A percentile compares a stretch with the other conserved stretches of the same genome.
These are phyloP conservation scores for Laetiporus sulphureus DNA, from an alignment of 1,284 basidiomycete genomes.

Conservation along the genomic window DNA sequence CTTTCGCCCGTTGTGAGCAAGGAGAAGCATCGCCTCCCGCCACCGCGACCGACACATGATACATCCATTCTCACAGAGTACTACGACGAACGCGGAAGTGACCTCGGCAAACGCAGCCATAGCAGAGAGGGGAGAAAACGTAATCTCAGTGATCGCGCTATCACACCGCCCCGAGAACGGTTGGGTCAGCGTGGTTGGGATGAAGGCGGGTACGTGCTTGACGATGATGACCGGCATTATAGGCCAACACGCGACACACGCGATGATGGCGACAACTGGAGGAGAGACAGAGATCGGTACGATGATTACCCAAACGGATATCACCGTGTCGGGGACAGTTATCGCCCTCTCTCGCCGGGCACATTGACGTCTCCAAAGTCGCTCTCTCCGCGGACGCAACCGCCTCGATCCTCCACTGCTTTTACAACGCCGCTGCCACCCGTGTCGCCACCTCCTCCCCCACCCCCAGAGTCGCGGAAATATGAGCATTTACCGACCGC, in stretches of 20 bases:
- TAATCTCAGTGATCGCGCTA: neutral
- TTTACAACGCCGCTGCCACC: conserved; percentile 24
- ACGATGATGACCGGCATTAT: neutral
- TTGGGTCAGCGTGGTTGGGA: neutral
- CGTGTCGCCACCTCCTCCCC: conserved; percentile 26
- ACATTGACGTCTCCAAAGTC: too few relatives aligned
- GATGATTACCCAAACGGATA: neutral
- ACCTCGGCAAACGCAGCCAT: conserved; percentile 8
- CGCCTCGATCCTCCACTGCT: too few relatives aligned
- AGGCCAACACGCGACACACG: neutral
- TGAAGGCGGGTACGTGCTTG: neutral
- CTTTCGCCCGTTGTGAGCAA: conserved; percentile 18
- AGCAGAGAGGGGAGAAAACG: conserved; percentile 6
- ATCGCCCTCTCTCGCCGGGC: neutral
- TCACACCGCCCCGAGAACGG: too few relatives aligned
- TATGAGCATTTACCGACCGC: conserved; percentile 28
- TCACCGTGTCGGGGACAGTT: neutral
- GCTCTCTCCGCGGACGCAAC: too few relatives aligned
- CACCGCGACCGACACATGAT: conserved; percentile 6
- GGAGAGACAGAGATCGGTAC: neutral
- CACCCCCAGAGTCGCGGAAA: conserved; percentile 15
- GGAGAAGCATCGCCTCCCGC: conserved; percentile 26
- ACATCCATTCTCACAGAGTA: too few relatives aligned
- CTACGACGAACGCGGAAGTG: too few relatives aligned
- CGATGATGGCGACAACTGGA: neutral